Evolutionary conservation across 2,329 filamentous ascomycete species (phyloP).

Genomic region (Hortaea sp.): DNA sequence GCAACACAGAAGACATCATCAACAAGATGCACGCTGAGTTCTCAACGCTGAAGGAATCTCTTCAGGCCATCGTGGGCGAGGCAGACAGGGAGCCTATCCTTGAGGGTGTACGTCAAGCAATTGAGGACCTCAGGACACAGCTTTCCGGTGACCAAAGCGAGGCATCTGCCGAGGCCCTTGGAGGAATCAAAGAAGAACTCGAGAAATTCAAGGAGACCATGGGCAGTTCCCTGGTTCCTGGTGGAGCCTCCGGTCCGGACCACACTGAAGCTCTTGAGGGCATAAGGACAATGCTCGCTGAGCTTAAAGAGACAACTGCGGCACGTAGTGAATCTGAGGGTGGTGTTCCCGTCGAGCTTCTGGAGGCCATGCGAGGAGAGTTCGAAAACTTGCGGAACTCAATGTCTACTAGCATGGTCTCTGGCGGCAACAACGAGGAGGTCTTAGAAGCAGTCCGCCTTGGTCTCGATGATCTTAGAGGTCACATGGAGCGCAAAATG

Average conservation of each 20-base stretch:
- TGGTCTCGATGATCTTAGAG: conserved; percentile 40
- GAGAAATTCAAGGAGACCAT: conserved; percentile 34
- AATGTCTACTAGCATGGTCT: conserved; percentile 29
- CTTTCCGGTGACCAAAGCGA: conserved; percentile 30
- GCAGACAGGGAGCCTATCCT: conserved; percentile 52
- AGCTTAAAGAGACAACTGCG: conserved; percentile 28
- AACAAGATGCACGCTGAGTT: conserved; percentile 50
- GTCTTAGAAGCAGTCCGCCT: conserved; percentile 39
- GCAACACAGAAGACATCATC: conserved; percentile 36
- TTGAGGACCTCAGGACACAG: conserved; percentile 34
- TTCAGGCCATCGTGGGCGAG: conserved; percentile 42
- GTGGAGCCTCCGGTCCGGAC: conserved; percentile 13
- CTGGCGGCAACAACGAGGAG: conserved; percentile 36
- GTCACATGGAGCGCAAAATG: conserved; percentile 42
- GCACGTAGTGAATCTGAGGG: conserved; percentile 7
- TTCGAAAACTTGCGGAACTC: conserved; percentile 39
- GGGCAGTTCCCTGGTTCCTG: conserved; percentile 31
- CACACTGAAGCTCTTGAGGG: conserved; percentile 19
- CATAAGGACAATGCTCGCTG: conserved; percentile 24
- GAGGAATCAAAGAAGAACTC: conserved; percentile 33
- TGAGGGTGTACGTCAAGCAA: conserved; percentile 47
- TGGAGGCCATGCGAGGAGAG: conserved; percentile 43
- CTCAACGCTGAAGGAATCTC: conserved; percentile 48
- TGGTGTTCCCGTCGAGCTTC: conserved; percentile 38
- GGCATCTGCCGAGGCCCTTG: conserved; percentile 31